A percentile compares a stretch with the other conserved stretches of the same genome.
Conservation (phyloP, 2,329 filamentous ascomycete genomes). For the Pseudocercospora crystallina region DNA sequence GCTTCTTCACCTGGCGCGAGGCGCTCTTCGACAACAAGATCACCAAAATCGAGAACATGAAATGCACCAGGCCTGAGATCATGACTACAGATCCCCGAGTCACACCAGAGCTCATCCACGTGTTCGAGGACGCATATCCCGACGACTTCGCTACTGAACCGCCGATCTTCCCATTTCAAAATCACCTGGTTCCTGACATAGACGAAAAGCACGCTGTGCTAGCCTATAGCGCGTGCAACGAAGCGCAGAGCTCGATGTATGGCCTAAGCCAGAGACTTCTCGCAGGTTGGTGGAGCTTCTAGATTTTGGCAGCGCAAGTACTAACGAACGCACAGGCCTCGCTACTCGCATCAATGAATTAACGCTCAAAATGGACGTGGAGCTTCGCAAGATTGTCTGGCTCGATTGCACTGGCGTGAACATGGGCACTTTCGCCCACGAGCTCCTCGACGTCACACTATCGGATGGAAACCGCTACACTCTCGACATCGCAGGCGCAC, state of each 20-base stretch:
- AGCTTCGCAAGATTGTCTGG: too few species aligned
- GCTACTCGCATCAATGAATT: too few species aligned
- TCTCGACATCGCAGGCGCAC: not conserved
- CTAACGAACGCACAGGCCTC: too few species aligned
- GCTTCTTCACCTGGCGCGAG: conserved; percentile 15
- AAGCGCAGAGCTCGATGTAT: not conserved
- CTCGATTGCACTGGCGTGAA: too few species aligned
- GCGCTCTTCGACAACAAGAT: conserved; percentile 13
- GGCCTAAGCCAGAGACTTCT: not conserved
- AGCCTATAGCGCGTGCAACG: not conserved
- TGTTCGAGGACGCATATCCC: not conserved
- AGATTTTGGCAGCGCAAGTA: not conserved
- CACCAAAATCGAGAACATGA: not conserved
- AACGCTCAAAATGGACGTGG: too few species aligned
- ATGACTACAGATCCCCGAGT: too few species aligned
- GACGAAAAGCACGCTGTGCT: not conserved
- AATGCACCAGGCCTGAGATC: not conserved
- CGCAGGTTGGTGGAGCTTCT: not conserved
- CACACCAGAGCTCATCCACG: too few species aligned
- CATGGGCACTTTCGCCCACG: not conserved
- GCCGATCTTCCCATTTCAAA: not conserved
- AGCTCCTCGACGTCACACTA: not conserved
- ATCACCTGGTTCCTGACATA: not conserved
- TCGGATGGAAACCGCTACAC: not conserved
- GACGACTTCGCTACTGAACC: too few species aligned